phyloP scores from a whole-genome alignment of 257 asterid species.

The Ilex asprella region DNA sequence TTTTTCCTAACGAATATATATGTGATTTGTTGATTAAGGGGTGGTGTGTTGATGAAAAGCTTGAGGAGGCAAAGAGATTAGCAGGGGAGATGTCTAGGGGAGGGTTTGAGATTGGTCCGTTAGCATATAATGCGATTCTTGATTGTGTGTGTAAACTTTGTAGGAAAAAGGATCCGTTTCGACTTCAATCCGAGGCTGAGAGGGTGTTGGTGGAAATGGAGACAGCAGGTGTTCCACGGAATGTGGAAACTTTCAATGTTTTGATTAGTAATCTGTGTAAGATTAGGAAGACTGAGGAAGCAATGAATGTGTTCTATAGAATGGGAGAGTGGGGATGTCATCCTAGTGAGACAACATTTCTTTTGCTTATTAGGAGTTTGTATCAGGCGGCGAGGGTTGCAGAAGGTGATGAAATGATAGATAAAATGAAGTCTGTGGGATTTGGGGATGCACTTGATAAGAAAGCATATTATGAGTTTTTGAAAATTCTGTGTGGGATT shows the following conservation, averaged over 20 bases:
- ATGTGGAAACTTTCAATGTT: conserved; percentile 82
- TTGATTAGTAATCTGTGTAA: conserved; percentile 71
- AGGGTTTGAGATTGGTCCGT: conserved; percentile 63
- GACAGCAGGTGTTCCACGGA: conserved; percentile 69
- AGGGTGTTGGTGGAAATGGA: conserved; percentile 75
- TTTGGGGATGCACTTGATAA: conserved; percentile 52
- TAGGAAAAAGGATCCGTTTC: conserved; percentile 76
- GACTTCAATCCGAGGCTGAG: conserved; percentile 47
- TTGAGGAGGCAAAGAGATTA: conserved; percentile 71
- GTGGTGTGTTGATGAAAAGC: conserved; percentile 83
- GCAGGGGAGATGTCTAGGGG: conserved; percentile 80
- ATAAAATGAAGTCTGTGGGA: conserved; percentile 88
- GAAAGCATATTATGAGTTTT: conserved; percentile 66
- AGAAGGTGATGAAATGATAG: conserved; percentile 95
- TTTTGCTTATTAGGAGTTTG: conserved; percentile 67
- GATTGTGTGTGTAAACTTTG: conserved; percentile 88
- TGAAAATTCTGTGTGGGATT: conserved; percentile 79
- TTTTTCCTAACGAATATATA: conserved; percentile 74
- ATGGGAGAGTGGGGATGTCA: conserved; percentile 85
- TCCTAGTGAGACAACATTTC: conserved; percentile 59
- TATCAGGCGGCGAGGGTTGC: conserved; percentile 85
- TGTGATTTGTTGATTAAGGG: conserved; percentile 71
- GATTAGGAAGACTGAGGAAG: conserved; percentile 68
- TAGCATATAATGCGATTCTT: conserved; percentile 61
- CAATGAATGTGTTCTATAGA: conserved; percentile 45